Conservation (phyloP, 73 alveolate species). For the Stentor coeruleus region DNA sequence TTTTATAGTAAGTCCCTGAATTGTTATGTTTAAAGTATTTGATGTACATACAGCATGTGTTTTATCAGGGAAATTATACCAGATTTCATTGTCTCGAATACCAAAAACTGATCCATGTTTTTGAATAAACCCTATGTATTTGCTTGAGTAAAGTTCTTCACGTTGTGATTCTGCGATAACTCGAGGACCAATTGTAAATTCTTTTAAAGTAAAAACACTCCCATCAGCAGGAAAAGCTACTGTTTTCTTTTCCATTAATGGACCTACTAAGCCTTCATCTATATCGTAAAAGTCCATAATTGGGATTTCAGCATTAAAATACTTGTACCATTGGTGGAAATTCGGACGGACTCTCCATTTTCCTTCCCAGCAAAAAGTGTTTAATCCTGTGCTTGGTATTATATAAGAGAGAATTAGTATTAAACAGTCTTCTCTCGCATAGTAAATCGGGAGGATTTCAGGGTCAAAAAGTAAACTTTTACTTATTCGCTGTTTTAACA, state of each 20-base stretch:
- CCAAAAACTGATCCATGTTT: background rate
- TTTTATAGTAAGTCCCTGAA: background rate
- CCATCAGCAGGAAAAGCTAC: slow-evolving; percentile 92
- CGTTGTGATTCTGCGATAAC: background rate
- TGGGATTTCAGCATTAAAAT: slow-evolving; percentile 32
- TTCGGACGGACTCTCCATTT: slow-evolving; percentile 83
- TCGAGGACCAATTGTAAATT: slow-evolving; percentile 61
- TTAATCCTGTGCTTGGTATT: slow-evolving; percentile 48
- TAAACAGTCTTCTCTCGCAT: slow-evolving; percentile 71
- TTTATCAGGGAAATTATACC: background rate
- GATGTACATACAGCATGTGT: background rate
- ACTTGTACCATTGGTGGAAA: slow-evolving; percentile 65
- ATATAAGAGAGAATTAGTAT: slow-evolving; percentile 58
- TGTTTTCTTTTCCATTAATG: slow-evolving; percentile 66
- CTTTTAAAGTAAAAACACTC: slow-evolving; percentile 61
- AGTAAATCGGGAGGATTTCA: slow-evolving; percentile 53
- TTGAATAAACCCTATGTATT: background rate
- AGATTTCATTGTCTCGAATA: background rate
- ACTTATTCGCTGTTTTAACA: slow-evolving; percentile 52
- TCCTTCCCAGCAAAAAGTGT: slow-evolving; percentile 67
- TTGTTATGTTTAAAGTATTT: background rate
- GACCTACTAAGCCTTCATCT: slow-evolving; percentile 78
- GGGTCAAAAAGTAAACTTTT: slow-evolving; percentile 69
- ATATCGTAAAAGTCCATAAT: slow-evolving; percentile 57
- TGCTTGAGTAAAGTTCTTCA: background rate